A percentile compares a stretch with the other conserved stretches of the same genome.
These are phyloP conservation scores for Senna tora DNA, from an alignment of 306 rosid species.

Conservation along the genomic window DNA sequence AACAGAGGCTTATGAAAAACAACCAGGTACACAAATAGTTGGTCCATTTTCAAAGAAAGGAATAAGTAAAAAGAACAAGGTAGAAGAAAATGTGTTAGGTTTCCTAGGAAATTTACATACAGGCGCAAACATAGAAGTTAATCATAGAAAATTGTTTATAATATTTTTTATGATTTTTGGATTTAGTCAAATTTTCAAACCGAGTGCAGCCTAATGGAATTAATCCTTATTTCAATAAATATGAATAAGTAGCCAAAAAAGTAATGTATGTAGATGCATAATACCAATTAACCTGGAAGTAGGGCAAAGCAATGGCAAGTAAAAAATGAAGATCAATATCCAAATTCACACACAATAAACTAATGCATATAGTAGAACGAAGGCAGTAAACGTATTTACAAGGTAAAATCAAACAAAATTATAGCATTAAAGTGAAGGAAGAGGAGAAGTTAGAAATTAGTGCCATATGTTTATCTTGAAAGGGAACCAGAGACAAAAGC, in stretches of 20 bases:
- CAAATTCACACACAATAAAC: not conserved
- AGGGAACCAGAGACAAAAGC: not conserved
- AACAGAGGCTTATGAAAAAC: not conserved
- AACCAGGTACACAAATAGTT: slow-evolving; percentile 9
- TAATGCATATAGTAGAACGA: not conserved
- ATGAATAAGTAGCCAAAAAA: not conserved
- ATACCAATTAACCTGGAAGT: not conserved
- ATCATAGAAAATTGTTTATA: not conserved
- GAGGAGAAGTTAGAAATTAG: not conserved
- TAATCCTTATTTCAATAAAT: not conserved
- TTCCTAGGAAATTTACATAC: not conserved
- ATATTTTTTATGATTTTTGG: not conserved
- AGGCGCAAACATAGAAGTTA: not conserved
- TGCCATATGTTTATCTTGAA: not conserved
- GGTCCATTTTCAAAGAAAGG: not conserved
- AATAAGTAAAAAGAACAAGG: not conserved
- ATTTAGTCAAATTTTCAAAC: not conserved
- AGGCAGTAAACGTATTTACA: not conserved
- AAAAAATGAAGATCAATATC: slow-evolving; percentile 12
- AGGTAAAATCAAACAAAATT: not conserved
- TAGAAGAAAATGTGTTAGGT: not conserved
- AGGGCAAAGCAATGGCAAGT: slow-evolving; percentile 15
- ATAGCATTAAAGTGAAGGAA: not conserved
- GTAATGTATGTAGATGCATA: not conserved
- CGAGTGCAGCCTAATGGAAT: not conserved